phyloP scores from a whole-genome alignment of 2,329 filamentous ascomycete species.

The Colletotrichum aenigma region DNA sequence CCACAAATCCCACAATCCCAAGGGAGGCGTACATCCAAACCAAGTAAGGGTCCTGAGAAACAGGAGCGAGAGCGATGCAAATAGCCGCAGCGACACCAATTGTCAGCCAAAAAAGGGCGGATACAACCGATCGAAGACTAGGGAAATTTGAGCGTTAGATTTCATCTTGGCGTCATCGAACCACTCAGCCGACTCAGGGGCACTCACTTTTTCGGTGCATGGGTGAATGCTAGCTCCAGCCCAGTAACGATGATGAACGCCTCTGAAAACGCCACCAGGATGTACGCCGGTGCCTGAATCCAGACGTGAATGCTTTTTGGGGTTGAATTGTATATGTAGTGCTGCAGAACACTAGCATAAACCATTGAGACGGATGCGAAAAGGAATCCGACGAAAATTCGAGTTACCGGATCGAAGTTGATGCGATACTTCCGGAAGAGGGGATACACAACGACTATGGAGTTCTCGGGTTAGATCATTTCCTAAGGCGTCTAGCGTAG shows the following conservation, averaged over 20 bases:
- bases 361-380: conserved; percentile 27
- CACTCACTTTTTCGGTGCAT: conserved; percentile 54
- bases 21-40: conserved; percentile 70
- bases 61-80: conserved; percentile 63
- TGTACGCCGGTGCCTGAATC: conserved; percentile 56
- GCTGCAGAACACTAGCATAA: conserved; percentile 23
- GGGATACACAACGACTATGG: conserved; percentile 22
- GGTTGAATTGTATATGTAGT: conserved; percentile 24
- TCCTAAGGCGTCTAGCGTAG: fast-evolving
- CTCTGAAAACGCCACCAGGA: conserved; percentile 62
- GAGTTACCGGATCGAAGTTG: conserved; percentile 23
- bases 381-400: conserved; percentile 26
- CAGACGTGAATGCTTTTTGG: conserved; percentile 53
- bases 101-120: conserved; percentile 49
- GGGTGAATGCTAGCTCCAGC: conserved; percentile 76
- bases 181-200: conserved; percentile 64
- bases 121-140: conserved; percentile 11
- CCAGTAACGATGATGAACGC: conserved; percentile 71
- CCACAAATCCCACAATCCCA: conserved; percentile 49
- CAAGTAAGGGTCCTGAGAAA: conserved; percentile 67
- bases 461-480: neutral
- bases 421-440: conserved; percentile 24
- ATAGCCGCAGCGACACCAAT: conserved; percentile 46
- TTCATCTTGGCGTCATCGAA: conserved; percentile 51
- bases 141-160: neutral